Conservation (phyloP, 2,329 filamentous ascomycete species). For the Thielaviopsis musarum region DNA sequence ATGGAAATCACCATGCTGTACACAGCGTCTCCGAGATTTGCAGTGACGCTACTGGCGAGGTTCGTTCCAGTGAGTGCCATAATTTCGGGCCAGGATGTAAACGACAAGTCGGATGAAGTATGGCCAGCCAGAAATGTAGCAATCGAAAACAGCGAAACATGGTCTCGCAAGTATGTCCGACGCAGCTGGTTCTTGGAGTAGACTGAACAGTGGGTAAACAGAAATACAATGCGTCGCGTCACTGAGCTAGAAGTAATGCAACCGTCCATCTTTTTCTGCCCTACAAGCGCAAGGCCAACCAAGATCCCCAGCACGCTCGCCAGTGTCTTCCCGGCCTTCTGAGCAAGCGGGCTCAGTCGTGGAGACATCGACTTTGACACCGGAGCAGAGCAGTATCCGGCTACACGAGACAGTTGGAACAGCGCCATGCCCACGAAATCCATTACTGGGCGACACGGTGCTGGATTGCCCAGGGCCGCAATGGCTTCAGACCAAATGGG, state of each 20-base stretch:
- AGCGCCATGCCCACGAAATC: slow-evolving; percentile 12
- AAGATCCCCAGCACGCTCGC: slow-evolving; percentile 8
- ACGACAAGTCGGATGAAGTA: neutral
- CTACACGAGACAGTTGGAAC: neutral
- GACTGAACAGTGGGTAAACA: slow-evolving; percentile 4
- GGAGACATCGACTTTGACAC: neutral
- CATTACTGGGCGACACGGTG: slow-evolving; percentile 5
- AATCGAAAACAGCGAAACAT: slow-evolving; percentile 2
- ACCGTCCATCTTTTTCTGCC: neutral
- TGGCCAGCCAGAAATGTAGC: slow-evolving; percentile 1
- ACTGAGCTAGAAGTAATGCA: neutral
- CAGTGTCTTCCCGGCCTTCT: slow-evolving; percentile 6
- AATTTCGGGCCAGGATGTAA: neutral
- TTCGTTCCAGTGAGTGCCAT: neutral
- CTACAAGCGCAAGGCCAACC: slow-evolving; percentile 3
- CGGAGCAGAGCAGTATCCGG: neutral
- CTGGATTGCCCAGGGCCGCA: neutral
- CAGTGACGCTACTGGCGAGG: neutral
- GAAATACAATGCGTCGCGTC: slow-evolving; percentile 3
- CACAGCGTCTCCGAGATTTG: neutral
- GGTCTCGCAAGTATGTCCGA: slow-evolving; percentile 5
- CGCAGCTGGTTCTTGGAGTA: neutral
- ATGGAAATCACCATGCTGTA: slow-evolving; percentile 23
- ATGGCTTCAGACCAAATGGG: slow-evolving; percentile 11
- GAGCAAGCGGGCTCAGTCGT: neutral